These are phyloP conservation scores for Lasiodiplodia theobromae DNA, from an alignment of 2,329 filamentous ascomycete species.

Conservation along the genomic window DNA sequence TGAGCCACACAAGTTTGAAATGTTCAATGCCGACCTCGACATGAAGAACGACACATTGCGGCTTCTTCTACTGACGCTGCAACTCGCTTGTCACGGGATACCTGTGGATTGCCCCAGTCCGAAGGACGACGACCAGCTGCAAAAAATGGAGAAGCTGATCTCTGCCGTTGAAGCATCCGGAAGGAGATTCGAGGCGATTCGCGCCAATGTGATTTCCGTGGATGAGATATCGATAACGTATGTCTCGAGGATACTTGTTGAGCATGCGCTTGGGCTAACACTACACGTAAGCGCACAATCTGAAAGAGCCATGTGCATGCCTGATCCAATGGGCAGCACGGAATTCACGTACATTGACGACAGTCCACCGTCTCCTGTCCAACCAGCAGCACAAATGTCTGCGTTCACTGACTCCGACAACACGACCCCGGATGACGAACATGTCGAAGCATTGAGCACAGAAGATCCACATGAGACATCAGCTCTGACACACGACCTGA, in stretches of 20 bases:
- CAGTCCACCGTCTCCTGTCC: conserved; percentile 2
- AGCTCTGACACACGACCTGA: not conserved
- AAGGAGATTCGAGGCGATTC: not conserved
- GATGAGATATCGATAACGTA: not conserved
- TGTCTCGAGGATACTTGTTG: not conserved
- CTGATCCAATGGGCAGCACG: conserved; percentile 1
- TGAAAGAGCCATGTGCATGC: not conserved
- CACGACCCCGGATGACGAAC: not conserved
- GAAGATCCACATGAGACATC: not conserved
- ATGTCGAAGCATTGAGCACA: not conserved
- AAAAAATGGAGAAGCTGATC: conserved; percentile 1
- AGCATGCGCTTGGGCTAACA: not conserved
- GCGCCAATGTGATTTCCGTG: not conserved
- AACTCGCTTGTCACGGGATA: not conserved
- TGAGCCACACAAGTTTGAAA: not conserved
- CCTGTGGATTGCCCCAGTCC: not conserved
- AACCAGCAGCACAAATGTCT: not conserved
- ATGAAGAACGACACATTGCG: conserved; percentile 5
- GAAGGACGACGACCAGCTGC: not conserved
- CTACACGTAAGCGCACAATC: not conserved
- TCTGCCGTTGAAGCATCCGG: not conserved
- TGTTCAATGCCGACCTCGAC: conserved; percentile 10
- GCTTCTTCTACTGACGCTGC: not conserved
- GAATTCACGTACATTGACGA: conserved; percentile 23
- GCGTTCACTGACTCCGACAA: not conserved